phyloP scores from a whole-genome alignment of 2,329 filamentous ascomycete genomes.

The Talaromyces sp. region DNA sequence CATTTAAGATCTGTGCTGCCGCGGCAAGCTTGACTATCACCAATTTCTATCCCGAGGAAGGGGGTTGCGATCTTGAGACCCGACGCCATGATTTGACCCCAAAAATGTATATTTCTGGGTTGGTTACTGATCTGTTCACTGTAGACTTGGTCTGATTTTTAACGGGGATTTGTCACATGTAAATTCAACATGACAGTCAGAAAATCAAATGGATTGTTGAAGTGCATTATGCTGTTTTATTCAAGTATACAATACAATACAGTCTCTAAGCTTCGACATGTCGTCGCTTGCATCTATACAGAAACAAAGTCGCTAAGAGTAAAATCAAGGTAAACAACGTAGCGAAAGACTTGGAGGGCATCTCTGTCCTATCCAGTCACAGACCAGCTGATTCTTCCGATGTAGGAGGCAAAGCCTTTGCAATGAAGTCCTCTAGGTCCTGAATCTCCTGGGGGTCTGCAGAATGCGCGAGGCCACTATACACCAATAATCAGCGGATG shows the following conservation, averaged over 20 bases:
- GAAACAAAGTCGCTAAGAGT: not conserved
- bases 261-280: not conserved
- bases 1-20: not conserved
- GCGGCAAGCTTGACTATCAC: not conserved
- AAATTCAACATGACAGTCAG: not conserved
- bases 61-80: not conserved
- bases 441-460: constrained; percentile 76
- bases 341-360: not conserved
- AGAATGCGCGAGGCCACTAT: constrained; percentile 68
- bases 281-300: not conserved
- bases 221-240: not conserved
- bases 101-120: not conserved
- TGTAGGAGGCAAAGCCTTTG: constrained; percentile 50
- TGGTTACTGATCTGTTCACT: not conserved
- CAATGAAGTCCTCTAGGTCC: constrained; percentile 68
- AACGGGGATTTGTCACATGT: not conserved
- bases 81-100: not conserved
- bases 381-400: constrained; percentile 32
- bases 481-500: not conserved
- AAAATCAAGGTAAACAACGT: constrained; percentile 8
- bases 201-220: not conserved
- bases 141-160: not conserved
- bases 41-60: not conserved
- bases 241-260: not conserved
- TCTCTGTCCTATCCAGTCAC: constrained; percentile 31